Percentiles rank a stretch among this genome's conserved stretches.
Evolutionary conservation across 805 yeast species (phyloP).

Genomic region (Zygoascus flipseniorum): DNA sequence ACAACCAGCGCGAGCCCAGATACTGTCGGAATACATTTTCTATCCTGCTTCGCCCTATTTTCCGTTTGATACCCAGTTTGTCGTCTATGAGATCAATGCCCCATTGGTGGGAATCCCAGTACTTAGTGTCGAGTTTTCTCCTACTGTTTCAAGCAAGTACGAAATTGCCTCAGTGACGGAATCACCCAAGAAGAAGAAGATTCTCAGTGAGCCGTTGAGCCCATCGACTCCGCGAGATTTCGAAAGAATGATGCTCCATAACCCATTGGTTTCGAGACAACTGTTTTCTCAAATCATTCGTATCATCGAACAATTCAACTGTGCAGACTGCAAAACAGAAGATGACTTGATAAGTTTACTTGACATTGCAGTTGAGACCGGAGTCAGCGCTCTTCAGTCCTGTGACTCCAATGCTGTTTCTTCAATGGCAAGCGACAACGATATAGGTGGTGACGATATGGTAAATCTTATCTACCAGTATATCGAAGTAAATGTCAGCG

Average conservation of each 20-base stretch:
- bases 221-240: constrained; percentile 17
- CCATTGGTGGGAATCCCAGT: constrained; percentile 42
- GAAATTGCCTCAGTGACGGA: constrained; percentile 2
- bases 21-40: constrained; percentile 41
- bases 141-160: constrained; percentile 10
- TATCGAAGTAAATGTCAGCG: constrained; percentile 61
- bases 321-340: constrained; percentile 23
- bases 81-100: constrained; percentile 49
- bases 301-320: constrained; percentile 33
- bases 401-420: constrained; percentile 21
- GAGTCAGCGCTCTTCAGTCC: constrained; percentile 29
- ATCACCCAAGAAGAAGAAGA: constrained; percentile 7
- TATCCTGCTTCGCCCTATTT: constrained; percentile 51
- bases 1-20: constrained; percentile 35
- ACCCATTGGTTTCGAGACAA: constrained; percentile 32
- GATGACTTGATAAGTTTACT: constrained; percentile 27
- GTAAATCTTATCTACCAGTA: constrained; percentile 54
- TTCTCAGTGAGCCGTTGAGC: background rate
- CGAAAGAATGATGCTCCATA: constrained; percentile 33
- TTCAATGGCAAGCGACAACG: constrained; percentile 20
- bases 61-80: constrained; percentile 46
- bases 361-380: constrained; percentile 25
- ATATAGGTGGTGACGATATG: constrained; percentile 29
- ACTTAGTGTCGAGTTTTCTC: constrained; percentile 12
- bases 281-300: constrained; percentile 34